Base-by-base conservation (phyloP, 2,329 filamentous ascomycete genomes). In the Nothophoma quercina region DNA sequence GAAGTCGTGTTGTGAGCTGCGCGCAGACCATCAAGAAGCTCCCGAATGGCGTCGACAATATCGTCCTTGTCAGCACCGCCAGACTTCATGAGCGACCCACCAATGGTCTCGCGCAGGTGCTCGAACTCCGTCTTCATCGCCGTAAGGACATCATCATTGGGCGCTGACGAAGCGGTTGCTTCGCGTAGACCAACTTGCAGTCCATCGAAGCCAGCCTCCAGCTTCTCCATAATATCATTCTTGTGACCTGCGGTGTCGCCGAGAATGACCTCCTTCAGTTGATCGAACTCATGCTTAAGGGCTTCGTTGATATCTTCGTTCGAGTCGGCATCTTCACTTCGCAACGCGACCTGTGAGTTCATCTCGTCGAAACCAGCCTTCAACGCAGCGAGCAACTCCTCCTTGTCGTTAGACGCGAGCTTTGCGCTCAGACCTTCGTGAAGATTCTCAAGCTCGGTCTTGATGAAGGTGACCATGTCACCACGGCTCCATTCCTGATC, bases 221-320 rank as follows among this genome's bases (percentile, higher is more conserved):
- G 82, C 5, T 81, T 82, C 58, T 87, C 84, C 2, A 88, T 71
- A 28, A 88, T 79, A 56, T 88, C 85, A 45, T 83, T 83, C 64
- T 86, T 86, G 58, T 85, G 80, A 18, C 75, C 75, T 0, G 78
- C 72, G n/a, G 79, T 76, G 39, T 83, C 80, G 40, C 81, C 76
- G 69, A 91, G 89, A 41, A 96, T 84, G 0, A 89, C 84, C 15
- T 92, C 88, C 21, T 91, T 87, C 7, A 96, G 82, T 46, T 91
- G 87, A 58, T 95, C 90, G 41, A 96, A 89, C 67, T 96, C 91
- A 32, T 86, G 85, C 69, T 89, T 89, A 72, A 96, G 87, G 42
- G 90, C 85, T 53, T 91, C 88, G 30, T 87, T 81, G 51, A 81
- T 75, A 32, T 80, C 79, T 13, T 80, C 77, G 40, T 69, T 73